Evolutionary conservation across 495 filamentous ascomycete genomes (phyloP).

Genomic region (Penicillium alfredii): DNA sequence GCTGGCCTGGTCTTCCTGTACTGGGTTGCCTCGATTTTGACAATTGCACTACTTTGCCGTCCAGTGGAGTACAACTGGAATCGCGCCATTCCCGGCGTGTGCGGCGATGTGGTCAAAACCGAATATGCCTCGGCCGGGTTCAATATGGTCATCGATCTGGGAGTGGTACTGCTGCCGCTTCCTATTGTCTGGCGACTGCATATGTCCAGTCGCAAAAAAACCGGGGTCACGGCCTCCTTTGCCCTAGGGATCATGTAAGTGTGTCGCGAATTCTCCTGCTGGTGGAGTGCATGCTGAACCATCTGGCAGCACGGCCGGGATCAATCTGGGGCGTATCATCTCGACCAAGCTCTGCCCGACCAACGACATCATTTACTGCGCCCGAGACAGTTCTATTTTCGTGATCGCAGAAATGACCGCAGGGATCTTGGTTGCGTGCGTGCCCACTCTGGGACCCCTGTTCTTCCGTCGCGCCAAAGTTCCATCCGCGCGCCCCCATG

Average conservation of each 20-base stretch:
- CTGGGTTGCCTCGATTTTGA: slow-evolving; percentile 12
- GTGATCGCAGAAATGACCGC: slow-evolving; percentile 12
- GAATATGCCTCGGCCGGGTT: slow-evolving; percentile 17
- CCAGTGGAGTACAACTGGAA: slow-evolving; percentile 21
- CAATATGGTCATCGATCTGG: slow-evolving; percentile 16
- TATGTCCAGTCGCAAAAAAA: slow-evolving; percentile 14
- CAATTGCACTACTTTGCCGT: slow-evolving; percentile 14
- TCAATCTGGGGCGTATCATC: slow-evolving; percentile 18
- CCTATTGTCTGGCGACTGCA: slow-evolving; percentile 13
- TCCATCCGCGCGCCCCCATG: background rate
- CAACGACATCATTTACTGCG: slow-evolving; percentile 9
- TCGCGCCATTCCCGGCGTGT: slow-evolving; percentile 6
- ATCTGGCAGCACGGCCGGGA: slow-evolving; percentile 5
- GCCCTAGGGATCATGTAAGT: slow-evolving; percentile 14
- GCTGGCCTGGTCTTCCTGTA: slow-evolving; percentile 11
- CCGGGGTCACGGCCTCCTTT: slow-evolving; percentile 8
- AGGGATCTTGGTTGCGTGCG: slow-evolving; percentile 13
- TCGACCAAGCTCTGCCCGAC: slow-evolving; percentile 9
- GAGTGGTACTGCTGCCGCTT: slow-evolving; percentile 13
- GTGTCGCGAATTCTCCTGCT: background rate
- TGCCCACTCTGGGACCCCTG: slow-evolving; percentile 14
- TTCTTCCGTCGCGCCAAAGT: slow-evolving; percentile 4
- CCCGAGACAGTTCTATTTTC: slow-evolving; percentile 11
- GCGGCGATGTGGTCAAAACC: slow-evolving; percentile 10
- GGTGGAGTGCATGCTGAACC: background rate